Percentiles rank a stretch among this genome's conserved stretches.
phyloP scores from a whole-genome alignment of 2,329 filamentous ascomycete genomes.

The Pestalotiopsis sp. region DNA sequence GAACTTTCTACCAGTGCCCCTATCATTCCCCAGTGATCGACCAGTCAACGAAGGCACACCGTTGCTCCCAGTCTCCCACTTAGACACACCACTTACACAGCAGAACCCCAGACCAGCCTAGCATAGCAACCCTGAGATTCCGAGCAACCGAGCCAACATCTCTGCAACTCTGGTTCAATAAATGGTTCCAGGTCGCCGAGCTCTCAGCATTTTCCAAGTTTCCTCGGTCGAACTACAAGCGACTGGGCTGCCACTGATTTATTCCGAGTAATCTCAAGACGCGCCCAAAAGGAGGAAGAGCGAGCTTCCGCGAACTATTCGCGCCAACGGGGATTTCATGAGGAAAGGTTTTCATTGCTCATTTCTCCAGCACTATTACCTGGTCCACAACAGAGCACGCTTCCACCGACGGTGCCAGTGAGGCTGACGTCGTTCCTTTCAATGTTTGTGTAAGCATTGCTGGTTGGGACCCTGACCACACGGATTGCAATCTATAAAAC shows the following conservation, averaged over 20 bases:
- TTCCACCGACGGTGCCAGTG: neutral
- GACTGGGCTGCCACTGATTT: neutral
- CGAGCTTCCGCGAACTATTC: neutral
- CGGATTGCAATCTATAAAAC: neutral
- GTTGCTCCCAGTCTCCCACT: neutral
- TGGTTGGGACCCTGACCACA: neutral
- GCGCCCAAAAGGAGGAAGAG: neutral
- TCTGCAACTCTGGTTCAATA: neutral
- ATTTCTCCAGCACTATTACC: neutral
- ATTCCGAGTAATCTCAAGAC: neutral
- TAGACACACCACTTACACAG: neutral
- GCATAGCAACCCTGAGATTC: neutral
- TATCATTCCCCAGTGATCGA: neutral
- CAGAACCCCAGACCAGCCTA: neutral
- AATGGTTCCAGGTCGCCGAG: neutral
- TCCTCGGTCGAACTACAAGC: neutral
- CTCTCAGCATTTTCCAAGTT: neutral
- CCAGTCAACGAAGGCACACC: neutral
- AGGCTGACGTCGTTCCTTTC: neutral
- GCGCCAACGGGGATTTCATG: neutral
- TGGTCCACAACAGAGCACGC: neutral
- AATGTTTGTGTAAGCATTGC: neutral
- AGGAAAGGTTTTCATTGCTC: neutral
- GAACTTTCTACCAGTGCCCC: neutral
- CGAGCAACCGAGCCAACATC: neutral